phyloP scores from a whole-genome alignment of 805 yeast species.

The Candida bentonensis region DNA sequence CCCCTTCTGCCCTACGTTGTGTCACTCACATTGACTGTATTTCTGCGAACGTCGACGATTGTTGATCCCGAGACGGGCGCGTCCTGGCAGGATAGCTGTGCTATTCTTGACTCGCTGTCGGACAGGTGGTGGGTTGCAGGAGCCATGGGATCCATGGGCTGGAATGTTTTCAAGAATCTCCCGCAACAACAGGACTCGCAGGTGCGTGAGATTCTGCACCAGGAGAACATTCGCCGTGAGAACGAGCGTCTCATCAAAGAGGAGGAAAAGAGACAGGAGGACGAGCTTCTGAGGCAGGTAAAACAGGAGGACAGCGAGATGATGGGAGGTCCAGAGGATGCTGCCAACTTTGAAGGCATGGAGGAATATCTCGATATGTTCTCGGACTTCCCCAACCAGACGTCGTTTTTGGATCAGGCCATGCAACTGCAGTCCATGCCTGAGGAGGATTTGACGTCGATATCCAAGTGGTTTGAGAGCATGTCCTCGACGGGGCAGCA shows the following conservation, averaged over 20 bases:
- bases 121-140: conserved; percentile 24
- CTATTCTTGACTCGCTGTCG: conserved; percentile 15
- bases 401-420: conserved; percentile 20
- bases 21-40: conserved; percentile 23
- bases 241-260: neutral
- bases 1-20: conserved; percentile 23
- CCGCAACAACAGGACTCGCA: conserved; percentile 5
- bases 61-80: conserved; percentile 15
- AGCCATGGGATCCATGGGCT: conserved; percentile 23
- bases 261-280: conserved; percentile 2
- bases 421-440: conserved; percentile 9
- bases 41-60: conserved; percentile 19
- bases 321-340: neutral
- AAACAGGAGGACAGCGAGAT: neutral
- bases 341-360: conserved; percentile 1
- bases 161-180: conserved; percentile 15
- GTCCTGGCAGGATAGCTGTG: conserved; percentile 18
- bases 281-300: neutral
- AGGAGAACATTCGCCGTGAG: neutral
- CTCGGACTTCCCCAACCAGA: conserved; percentile 21
- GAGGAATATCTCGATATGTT: conserved; percentile 19
- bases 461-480: neutral
- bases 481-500: neutral
- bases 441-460: neutral
- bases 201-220: neutral